Conservation (phyloP, 345 rosid species). For the Noccaea caerulescens region DNA sequence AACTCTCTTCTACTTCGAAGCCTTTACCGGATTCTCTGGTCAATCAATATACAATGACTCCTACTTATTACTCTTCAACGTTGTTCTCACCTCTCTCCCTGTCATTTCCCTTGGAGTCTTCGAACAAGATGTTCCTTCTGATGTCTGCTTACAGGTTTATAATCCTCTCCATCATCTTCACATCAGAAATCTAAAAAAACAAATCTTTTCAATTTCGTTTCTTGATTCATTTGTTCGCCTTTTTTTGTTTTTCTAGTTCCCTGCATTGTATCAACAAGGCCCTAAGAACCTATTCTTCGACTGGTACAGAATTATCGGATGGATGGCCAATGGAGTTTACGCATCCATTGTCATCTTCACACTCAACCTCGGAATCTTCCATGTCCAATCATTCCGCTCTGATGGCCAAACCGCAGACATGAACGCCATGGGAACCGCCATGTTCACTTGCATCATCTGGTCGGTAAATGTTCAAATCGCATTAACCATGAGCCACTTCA, state of each 20-base stretch:
- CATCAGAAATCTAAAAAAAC: not conserved
- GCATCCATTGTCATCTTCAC: constrained; percentile 63
- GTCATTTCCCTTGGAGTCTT: constrained; percentile 76
- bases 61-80: constrained; percentile 75
- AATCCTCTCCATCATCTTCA: not conserved
- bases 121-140: constrained; percentile 80
- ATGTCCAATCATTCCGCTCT: constrained; percentile 48
- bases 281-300: constrained; percentile 64
- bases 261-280: constrained; percentile 80
- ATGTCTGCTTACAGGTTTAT: constrained; percentile 74
- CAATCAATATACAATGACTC: constrained; percentile 69
- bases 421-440: constrained; percentile 53
- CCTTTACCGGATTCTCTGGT: constrained; percentile 71
- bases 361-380: constrained; percentile 50
- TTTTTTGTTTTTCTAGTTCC: constrained; percentile 52
- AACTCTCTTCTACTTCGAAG: constrained; percentile 77
- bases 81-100: constrained; percentile 73
- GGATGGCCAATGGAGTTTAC: constrained; percentile 65
- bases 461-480: constrained; percentile 75
- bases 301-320: constrained; percentile 72
- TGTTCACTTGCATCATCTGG: constrained; percentile 70
- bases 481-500: constrained; percentile 69
- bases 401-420: constrained; percentile 58
- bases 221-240: not conserved
- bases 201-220: not conserved